phyloP scores from a whole-genome alignment of 2,329 filamentous ascomycete species.

The Aaosphaeria arxii region DNA sequence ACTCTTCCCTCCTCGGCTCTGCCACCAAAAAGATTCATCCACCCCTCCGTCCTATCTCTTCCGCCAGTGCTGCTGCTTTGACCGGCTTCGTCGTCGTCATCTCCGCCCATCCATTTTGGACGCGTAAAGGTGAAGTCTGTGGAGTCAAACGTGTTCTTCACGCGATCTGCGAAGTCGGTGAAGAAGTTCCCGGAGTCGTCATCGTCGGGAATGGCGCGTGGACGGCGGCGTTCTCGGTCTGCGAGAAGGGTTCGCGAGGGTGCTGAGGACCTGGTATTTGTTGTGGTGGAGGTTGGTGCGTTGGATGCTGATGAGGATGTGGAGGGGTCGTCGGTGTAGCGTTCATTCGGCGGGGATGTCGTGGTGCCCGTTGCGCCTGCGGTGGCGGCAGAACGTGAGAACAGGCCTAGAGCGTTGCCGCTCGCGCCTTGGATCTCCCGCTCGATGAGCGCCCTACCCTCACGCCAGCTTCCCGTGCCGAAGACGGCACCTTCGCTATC shows the following conservation, averaged over 20 bases:
- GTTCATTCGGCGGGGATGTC: constrained; percentile 8
- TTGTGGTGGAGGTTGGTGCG: neutral
- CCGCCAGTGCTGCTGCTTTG: constrained; percentile 7
- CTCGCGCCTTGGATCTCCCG: constrained; percentile 60
- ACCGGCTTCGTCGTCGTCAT: constrained; percentile 25
- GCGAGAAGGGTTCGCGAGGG: neutral
- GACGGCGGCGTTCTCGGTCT: constrained; percentile 11
- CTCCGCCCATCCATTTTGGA: constrained; percentile 77
- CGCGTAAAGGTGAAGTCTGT: constrained; percentile 53
- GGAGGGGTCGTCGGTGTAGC: constrained; percentile 20
- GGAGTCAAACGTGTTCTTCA: constrained; percentile 89
- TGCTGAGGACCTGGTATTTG: neutral
- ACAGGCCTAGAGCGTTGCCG: constrained; percentile 32
- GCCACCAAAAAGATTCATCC: constrained; percentile 30
- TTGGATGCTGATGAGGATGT: constrained; percentile 1
- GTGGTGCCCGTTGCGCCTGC: neutral
- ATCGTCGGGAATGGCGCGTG: constrained; percentile 47
- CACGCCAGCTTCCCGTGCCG: constrained; percentile 82
- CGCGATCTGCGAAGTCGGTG: constrained; percentile 74
- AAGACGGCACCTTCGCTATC: constrained; percentile 63
- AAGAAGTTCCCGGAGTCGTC: constrained; percentile 80
- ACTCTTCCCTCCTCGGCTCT: constrained; percentile 30
- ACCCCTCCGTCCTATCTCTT: constrained; percentile 9
- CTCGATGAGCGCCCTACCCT: constrained; percentile 87
- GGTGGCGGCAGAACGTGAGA: constrained; percentile 9